Conservation (phyloP, 805 yeast genomes). For the Yarrowia bubula region DNA sequence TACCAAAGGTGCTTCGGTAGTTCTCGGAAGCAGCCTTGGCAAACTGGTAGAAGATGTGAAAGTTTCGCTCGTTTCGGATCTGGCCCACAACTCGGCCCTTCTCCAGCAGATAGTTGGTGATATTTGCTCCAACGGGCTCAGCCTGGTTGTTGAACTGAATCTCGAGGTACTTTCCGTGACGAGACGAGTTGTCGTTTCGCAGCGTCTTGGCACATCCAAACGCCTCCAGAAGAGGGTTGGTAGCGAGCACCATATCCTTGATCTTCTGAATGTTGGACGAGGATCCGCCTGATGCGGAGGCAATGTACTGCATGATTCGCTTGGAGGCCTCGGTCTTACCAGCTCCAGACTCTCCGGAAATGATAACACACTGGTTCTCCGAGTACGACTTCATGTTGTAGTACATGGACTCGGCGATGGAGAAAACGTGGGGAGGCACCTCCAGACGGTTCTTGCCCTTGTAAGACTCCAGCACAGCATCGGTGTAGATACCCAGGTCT, state of each 20-base stretch:
- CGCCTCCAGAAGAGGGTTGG: constrained; percentile 86
- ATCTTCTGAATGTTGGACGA: constrained; percentile 73
- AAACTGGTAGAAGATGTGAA: constrained; percentile 95
- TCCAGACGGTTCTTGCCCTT: constrained; percentile 91
- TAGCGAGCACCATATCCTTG: constrained; percentile 96
- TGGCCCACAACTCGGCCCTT: constrained; percentile 97
- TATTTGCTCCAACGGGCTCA: constrained; percentile 93
- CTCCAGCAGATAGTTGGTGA: constrained; percentile 90
- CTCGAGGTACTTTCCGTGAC: constrained; percentile 92
- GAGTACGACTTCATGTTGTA: constrained; percentile 91
- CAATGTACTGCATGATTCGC: constrained; percentile 92
- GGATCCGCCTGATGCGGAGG: constrained; percentile 75
- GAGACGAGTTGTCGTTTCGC: constrained; percentile 82
- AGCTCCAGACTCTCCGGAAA: constrained; percentile 97
- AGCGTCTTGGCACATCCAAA: constrained; percentile 93
- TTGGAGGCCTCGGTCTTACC: constrained; percentile 98
- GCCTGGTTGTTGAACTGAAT: constrained; percentile 76
- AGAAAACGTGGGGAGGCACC: constrained; percentile 96
- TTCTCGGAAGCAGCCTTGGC: constrained; percentile 85
- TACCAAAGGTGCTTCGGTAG: constrained; percentile 81
- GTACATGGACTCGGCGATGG: constrained; percentile 96
- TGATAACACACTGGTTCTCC: constrained; percentile 95
- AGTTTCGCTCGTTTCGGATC: constrained; percentile 86
- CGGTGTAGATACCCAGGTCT: constrained; percentile 93
- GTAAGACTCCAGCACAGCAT: constrained; percentile 67